Percentiles rank a stretch among this genome's conserved stretches.
phyloP scores from a whole-genome alignment of 345 rosid genomes.

The Bruguiera parviflora region DNA sequence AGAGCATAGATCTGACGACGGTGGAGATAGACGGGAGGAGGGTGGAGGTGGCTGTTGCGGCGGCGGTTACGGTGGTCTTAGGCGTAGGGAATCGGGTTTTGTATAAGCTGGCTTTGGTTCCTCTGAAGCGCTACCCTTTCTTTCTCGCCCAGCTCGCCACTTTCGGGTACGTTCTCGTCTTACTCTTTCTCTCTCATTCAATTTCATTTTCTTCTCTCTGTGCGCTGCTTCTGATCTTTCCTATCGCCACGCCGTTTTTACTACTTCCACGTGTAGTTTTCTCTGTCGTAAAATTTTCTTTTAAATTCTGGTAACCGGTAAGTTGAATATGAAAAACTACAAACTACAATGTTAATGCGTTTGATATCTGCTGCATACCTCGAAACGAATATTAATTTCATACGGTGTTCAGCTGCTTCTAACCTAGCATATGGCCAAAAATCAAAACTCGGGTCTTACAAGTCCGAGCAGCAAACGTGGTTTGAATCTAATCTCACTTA shows the following conservation, averaged over 20 bases:
- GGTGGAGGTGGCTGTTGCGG: constrained; percentile 64
- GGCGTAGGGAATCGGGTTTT: constrained; percentile 91
- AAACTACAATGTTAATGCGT: too few relatives aligned
- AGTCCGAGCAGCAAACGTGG: too few relatives aligned
- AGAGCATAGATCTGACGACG: neutral
- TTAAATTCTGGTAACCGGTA: too few relatives aligned
- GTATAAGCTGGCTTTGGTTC: constrained; percentile 78
- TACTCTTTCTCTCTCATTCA: neutral
- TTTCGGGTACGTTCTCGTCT: constrained; percentile 55
- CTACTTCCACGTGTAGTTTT: too few relatives aligned
- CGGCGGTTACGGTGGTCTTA: constrained; percentile 59
- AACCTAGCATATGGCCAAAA: too few relatives aligned
- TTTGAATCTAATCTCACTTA: too few relatives aligned
- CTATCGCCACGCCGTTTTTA: neutral
- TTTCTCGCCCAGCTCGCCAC: constrained; percentile 97
- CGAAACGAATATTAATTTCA: too few relatives aligned
- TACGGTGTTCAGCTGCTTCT: too few relatives aligned
- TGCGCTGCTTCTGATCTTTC: neutral
- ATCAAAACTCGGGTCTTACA: too few relatives aligned
- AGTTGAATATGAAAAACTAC: too few relatives aligned
- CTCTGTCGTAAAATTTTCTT: too few relatives aligned
- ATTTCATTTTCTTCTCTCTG: neutral
- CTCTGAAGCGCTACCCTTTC: constrained; percentile 87
- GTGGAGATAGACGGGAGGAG: constrained; percentile 25
- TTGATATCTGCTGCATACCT: too few relatives aligned